Conservation (phyloP, 2,329 filamentous ascomycete genomes). For the Aaosphaeria pasadenensis region DNA sequence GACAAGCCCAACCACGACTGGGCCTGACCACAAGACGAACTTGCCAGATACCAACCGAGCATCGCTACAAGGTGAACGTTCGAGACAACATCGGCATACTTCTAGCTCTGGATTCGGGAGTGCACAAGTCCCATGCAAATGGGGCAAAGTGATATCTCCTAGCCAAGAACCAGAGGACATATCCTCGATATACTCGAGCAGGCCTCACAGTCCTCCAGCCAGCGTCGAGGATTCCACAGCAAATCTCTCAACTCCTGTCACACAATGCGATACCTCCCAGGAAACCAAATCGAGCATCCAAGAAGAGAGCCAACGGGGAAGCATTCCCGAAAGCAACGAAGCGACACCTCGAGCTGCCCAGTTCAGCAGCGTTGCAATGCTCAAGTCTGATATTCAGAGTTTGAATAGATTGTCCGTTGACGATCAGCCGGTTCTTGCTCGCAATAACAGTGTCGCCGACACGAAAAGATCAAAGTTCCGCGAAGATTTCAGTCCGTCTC, state of each 20-base stretch:
- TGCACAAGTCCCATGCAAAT: conserved; percentile 32
- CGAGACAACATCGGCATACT: conserved; percentile 24
- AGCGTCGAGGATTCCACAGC: conserved; percentile 24
- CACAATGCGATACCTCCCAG: conserved; percentile 6
- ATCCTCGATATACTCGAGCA: conserved; percentile 41
- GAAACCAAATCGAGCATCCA: conserved; percentile 6
- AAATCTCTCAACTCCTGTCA: conserved; percentile 11
- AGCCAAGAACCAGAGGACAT: conserved; percentile 5
- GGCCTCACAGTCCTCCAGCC: conserved; percentile 36
- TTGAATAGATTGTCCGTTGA: no score
- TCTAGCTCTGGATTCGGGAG: conserved; percentile 38
- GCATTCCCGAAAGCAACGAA: background rate
- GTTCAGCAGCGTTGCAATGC: background rate
- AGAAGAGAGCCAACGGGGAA: conserved; percentile 1
- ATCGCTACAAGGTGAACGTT: conserved; percentile 5
- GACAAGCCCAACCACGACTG: conserved; percentile 13
- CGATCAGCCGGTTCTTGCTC: background rate
- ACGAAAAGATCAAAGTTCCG: conserved; percentile 34
- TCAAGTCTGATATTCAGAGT: conserved; percentile 3
- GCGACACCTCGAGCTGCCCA: background rate
- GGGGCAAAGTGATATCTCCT: conserved; percentile 34
- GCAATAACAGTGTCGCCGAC: conserved; percentile 27
- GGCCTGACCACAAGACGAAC: conserved; percentile 11
- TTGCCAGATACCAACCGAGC: conserved; percentile 17
- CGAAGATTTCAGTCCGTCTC: conserved; percentile 34